Base-by-base conservation (phyloP, 2,329 filamentous ascomycete genomes). In the Calonectria hongkongensis region DNA sequence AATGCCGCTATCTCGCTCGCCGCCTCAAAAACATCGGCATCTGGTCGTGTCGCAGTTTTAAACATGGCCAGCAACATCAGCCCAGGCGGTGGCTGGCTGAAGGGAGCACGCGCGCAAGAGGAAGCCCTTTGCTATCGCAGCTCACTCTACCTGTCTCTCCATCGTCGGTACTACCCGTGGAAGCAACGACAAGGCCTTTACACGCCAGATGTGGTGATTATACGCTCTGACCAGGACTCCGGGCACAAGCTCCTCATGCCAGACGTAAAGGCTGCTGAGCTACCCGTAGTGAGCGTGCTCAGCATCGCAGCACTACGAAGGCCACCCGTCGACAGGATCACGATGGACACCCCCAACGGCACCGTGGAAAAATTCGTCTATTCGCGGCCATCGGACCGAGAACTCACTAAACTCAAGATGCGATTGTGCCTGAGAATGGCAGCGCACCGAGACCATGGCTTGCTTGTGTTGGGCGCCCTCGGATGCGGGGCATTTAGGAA, bases 401-500 rank as follows among this genome's bases (percentile, higher is more conserved):
- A 87, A 0, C 75, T 90, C 47, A 93, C 89, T 77, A 91, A 90
- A 81, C 83, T 87, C 54, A 94, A 93, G 81, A 93, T 94, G 86
- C 84, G 91, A 27, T 79, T 92, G 21, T 86, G 88, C 21, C 82
- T 94, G 65, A 86, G 92, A 5, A 88, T 92, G 69, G 91, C 92
- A 2, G 92, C 88, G n/a, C 80, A 80, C 5, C 85, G 89, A 33
- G 86, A 86, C 1, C 91, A 94, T 77, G 85, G 87, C 27, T 85
- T 88, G 75, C 82, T 95, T 10, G 90, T 95, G 6, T 85, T 95
- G 1, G 93, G 93, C 0, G 92, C 93, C 0, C 79, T 95, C 63
- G 93, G 93, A 0, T 95, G 93, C 76, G 93, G 93, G 4, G 92
- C 89, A 0, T 94, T 93, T 80, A 77, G 76, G 0, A 93, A 94